Conservation (phyloP, 352 stramenopile genomes). For the Globisporangium ultimum region DNA sequence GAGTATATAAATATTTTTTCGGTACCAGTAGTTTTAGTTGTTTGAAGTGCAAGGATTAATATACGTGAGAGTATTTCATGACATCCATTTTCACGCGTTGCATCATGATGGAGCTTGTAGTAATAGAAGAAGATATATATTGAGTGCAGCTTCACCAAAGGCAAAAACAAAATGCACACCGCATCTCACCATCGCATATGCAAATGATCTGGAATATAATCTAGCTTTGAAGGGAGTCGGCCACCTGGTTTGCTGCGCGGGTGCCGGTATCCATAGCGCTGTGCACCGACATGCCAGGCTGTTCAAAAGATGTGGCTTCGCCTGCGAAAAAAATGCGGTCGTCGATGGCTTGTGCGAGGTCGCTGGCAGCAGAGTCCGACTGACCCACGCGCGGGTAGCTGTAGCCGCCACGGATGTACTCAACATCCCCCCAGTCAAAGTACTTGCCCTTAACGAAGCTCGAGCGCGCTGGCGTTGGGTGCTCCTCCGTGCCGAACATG, state of each 20-base stretch:
- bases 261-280: constrained; percentile 77
- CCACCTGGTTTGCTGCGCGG: constrained; percentile 57
- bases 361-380: constrained; percentile 46
- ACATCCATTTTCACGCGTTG: no score
- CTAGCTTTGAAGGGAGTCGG: constrained; percentile 27
- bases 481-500: constrained; percentile 65
- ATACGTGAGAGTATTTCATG: not conserved
- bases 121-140: not conserved
- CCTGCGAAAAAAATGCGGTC: constrained; percentile 77
- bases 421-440: constrained; percentile 73
- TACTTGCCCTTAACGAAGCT: constrained; percentile 75
- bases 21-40: not conserved
- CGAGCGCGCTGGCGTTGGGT: constrained; percentile 47
- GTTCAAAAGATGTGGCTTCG: constrained; percentile 76
- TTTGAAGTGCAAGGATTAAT: not conserved
- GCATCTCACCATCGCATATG: not conserved
- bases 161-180: not conserved
- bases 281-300: constrained; percentile 81
- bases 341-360: constrained; percentile 61
- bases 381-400: constrained; percentile 74
- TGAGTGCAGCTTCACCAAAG: not conserved
- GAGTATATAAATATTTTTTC: constrained; percentile 2
- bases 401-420: constrained; percentile 70
- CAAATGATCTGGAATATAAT: not conserved
- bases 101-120: not conserved